Base-by-base conservation (phyloP, 306 rosid genomes). In the Potentilla sterilis region DNA sequence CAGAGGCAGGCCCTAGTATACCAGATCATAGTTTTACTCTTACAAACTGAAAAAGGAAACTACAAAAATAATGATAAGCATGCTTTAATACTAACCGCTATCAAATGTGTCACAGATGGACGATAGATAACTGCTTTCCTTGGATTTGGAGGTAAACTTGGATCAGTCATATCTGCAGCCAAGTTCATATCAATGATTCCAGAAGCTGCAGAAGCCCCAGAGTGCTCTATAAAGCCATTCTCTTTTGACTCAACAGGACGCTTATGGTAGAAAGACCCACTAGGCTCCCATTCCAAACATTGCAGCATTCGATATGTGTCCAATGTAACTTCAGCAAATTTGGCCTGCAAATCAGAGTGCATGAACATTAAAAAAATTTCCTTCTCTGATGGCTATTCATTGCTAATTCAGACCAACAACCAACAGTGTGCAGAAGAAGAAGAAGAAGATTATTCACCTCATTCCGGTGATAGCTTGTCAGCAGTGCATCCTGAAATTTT, bases 201-300 rank as follows among this genome's bases (percentile, higher is more conserved):
- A 77, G 98, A 96, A 22, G 98, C 90, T 32, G 83, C 97, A 55
- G 98, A 92, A 58, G 98, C 87, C 70, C 87, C 98, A 34, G 98
- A 96, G 78, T 92, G 89, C 83, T 95, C 97, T 64, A 88, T 77
- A 54, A 79, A 77, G 9, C 96, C 91, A 76, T 89, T 96, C 74
- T 88, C 97, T 77, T 77, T 81, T 24, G 91, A 77, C 83, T 87
- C 88, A 81, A 79, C 81, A 41, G 76, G 77, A 74, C 71, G 90
- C 80, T 87, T 96, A 79, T 84, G 97, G 86, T 83, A 89, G 83
- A 90, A 90, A 67, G 85, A 79, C 46, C 91, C 96, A 74, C 97
- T 84, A 61, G 97, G 99, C 84, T 96, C 98, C 97, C 97, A 96
- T 87, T 96, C 99, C 82, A 96, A 86, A 83, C 97, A 90, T 35